A percentile compares a stretch with the other conserved stretches of the same genome.
Evolutionary conservation across 495 filamentous ascomycete genomes (phyloP).

Genomic region (Hypoxylon crocopeplum): DNA sequence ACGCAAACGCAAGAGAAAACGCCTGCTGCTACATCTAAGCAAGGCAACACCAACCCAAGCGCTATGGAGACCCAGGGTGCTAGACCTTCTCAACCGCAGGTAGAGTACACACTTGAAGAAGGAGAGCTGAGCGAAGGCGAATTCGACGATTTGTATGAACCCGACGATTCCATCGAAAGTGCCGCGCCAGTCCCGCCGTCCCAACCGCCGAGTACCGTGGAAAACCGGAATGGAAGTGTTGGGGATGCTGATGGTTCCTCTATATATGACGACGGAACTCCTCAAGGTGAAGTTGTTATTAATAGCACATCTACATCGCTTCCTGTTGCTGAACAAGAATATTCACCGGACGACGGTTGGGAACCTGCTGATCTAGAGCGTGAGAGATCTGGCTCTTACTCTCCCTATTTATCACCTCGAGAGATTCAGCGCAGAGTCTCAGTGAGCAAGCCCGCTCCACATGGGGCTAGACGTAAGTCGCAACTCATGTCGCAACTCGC

Average conservation of each 20-base stretch:
- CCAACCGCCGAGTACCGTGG: slow-evolving; percentile 8
- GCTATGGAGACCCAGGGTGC: neutral
- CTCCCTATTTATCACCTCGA: slow-evolving; percentile 56
- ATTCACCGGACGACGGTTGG: slow-evolving; percentile 38
- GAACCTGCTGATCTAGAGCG: slow-evolving; percentile 39
- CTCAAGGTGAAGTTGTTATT: slow-evolving; percentile 22
- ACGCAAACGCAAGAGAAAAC: slow-evolving; percentile 1
- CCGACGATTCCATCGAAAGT: slow-evolving; percentile 25
- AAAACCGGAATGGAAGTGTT: slow-evolving; percentile 27
- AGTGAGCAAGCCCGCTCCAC: slow-evolving; percentile 28
- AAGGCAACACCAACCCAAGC: slow-evolving; percentile 2
- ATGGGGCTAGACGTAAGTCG: slow-evolving; percentile 33
- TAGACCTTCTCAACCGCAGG: slow-evolving; percentile 2
- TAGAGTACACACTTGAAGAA: slow-evolving; percentile 61
- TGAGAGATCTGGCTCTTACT: slow-evolving; percentile 59
- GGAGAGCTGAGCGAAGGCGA: slow-evolving; percentile 77
- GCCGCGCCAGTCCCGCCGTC: slow-evolving; percentile 23
- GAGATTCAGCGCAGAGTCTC: slow-evolving; percentile 46
- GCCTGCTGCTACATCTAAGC: slow-evolving; percentile 3
- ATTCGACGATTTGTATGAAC: slow-evolving; percentile 56
- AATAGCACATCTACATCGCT: slow-evolving; percentile 27
- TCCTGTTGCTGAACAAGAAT: slow-evolving; percentile 31
- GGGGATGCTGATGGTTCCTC: slow-evolving; percentile 40
- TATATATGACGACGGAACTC: slow-evolving; percentile 37
- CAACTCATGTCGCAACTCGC: neutral